These are phyloP conservation scores for Blastosporella zonata DNA, from an alignment of 1,284 basidiomycete species.

Conservation along the genomic window DNA sequence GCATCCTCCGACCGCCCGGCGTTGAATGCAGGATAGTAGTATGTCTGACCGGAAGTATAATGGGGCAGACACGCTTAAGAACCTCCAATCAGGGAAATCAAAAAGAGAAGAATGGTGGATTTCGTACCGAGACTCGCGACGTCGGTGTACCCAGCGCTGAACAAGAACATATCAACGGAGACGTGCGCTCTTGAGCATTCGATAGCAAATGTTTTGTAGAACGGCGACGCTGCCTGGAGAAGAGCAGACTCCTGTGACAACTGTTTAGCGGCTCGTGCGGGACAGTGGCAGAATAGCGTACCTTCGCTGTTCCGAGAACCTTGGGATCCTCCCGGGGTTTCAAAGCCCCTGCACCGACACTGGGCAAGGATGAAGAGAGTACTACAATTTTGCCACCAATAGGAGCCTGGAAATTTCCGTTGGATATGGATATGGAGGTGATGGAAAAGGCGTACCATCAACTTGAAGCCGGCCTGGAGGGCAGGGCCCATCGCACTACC, in stretches of 20 bases:
- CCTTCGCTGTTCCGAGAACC: constrained; percentile 92
- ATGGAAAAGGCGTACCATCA: constrained; percentile 62
- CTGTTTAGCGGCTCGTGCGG: not conserved
- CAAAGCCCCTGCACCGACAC: constrained; percentile 85
- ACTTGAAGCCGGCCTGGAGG: constrained; percentile 93
- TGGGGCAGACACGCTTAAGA: constrained; percentile 84
- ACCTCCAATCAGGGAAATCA: constrained; percentile 11
- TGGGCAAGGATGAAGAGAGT: constrained; percentile 87
- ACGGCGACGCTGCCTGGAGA: constrained; percentile 85
- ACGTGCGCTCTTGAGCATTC: constrained; percentile 97
- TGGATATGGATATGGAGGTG: not conserved
- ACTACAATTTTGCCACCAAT: constrained; percentile 96
- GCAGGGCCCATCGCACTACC: constrained; percentile 97
- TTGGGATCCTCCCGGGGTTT: constrained; percentile 98
- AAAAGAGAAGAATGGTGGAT: not conserved
- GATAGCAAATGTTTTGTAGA: constrained; percentile 99
- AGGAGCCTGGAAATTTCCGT: constrained; percentile 43
- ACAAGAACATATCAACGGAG: constrained; percentile 99
- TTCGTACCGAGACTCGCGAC: constrained; percentile 82
- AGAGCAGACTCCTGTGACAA: constrained; percentile 72
- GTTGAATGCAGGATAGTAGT: constrained; percentile 98
- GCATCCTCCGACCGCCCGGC: constrained; percentile 93
- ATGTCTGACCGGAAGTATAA: constrained; percentile 98
- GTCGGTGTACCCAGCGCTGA: constrained; percentile 91
- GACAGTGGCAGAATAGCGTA: constrained; percentile 27